Percentiles rank a stretch among this genome's conserved stretches.
Evolutionary conservation across 2,329 filamentous ascomycete species (phyloP).

Genomic region (Domatiomyces catenatus): DNA sequence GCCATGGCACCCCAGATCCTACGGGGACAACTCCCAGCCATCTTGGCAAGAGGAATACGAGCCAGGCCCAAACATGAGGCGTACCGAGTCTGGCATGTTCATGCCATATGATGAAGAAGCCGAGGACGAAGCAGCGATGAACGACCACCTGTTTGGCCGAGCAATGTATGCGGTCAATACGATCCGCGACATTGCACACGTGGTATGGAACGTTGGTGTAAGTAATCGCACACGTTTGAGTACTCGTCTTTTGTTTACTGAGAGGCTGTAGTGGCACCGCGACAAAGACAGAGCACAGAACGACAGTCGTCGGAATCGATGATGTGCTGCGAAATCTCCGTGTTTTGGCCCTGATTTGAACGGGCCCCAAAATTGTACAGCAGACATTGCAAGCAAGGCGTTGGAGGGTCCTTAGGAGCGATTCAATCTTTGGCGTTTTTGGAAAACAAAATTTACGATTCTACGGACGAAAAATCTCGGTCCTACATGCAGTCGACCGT

Average conservation of each 20-base stretch:
- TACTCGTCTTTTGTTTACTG: not conserved
- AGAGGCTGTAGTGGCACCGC: not conserved
- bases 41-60: slow-evolving; percentile 40
- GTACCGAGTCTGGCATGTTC: slow-evolving; percentile 77
- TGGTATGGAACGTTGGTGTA: slow-evolving; percentile 49
- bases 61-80: slow-evolving; percentile 46
- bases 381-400: not conserved
- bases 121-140: slow-evolving; percentile 37
- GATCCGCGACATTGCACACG: slow-evolving; percentile 47
- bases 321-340: not conserved
- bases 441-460: not conserved
- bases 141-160: slow-evolving; percentile 55
- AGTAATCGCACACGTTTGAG: not conserved
- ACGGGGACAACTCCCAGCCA: slow-evolving; percentile 7
- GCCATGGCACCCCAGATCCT: slow-evolving; percentile 28
- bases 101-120: slow-evolving; percentile 74
- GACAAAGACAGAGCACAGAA: not conserved
- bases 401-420: not conserved
- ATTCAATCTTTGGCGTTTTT: not conserved
- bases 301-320: not conserved
- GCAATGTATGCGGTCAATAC: slow-evolving; percentile 65
- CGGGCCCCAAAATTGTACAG: not conserved
- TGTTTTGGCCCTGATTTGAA: not conserved
- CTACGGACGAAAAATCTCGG: not conserved
- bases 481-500: not conserved